Percentiles rank a stretch among this genome's conserved stretches.
phyloP scores from a whole-genome alignment of 345 rosid species.

The Dimocarpus longan region DNA sequence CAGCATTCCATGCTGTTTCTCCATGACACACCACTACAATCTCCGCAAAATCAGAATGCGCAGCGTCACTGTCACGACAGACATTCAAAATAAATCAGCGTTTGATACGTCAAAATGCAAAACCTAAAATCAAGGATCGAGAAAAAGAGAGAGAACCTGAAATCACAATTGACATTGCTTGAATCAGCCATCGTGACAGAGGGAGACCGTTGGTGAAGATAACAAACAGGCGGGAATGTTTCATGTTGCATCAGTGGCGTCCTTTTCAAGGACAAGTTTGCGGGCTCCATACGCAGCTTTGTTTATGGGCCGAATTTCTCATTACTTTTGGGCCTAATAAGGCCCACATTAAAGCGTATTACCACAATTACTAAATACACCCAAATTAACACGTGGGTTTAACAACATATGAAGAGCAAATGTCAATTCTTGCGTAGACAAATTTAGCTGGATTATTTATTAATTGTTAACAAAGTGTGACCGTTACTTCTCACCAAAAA shows the following conservation, averaged over 20 bases:
- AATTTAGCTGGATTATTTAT: not conserved
- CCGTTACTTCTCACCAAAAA: not conserved
- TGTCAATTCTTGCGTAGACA: not conserved
- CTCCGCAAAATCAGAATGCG: conserved; percentile 19
- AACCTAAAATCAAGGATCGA: not conserved
- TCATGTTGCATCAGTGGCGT: not conserved
- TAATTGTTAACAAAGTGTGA: not conserved
- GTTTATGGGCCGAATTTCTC: not conserved
- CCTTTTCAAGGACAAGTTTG: not conserved
- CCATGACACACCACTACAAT: conserved; percentile 32
- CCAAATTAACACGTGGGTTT: no score
- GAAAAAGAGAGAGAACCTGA: not conserved
- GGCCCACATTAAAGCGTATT: no score
- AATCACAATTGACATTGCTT: not conserved
- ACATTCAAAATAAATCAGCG: not conserved
- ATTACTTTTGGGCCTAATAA: no score
- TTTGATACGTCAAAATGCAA: not conserved
- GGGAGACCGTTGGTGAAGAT: not conserved
- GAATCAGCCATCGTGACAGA: not conserved
- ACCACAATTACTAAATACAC: no score
- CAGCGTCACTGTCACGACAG: not conserved
- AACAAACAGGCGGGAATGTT: conserved; percentile 12
- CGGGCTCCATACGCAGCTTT: not conserved
- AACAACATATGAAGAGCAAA: not conserved
- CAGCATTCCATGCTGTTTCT: conserved; percentile 34